A percentile compares a stretch with the other conserved stretches of the same genome.
These are phyloP conservation scores for Pelargonium nanum DNA, from an alignment of 345 rosid species.

Conservation along the genomic window DNA sequence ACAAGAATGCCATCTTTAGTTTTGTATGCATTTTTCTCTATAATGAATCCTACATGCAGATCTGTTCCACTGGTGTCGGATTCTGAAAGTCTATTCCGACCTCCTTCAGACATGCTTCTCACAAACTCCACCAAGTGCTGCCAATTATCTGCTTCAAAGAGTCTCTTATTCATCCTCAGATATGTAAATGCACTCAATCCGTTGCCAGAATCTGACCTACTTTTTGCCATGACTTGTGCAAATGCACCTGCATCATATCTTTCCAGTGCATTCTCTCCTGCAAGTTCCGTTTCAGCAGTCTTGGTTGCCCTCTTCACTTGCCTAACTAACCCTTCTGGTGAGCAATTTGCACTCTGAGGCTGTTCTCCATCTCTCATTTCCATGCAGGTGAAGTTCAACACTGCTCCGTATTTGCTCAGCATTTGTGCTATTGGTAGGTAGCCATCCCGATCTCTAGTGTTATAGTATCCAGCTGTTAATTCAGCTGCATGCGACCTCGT, in stretches of 20 bases:
- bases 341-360: slow-evolving; percentile 26
- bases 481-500: slow-evolving; percentile 38
- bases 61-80: neutral
- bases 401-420: slow-evolving; percentile 29
- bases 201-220: slow-evolving; percentile 21
- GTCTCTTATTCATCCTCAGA: slow-evolving; percentile 32
- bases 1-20: neutral
- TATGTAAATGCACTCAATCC: slow-evolving; percentile 33
- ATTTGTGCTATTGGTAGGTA: slow-evolving; percentile 38
- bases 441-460: slow-evolving; percentile 34
- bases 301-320: slow-evolving; percentile 33
- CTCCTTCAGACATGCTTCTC: slow-evolving; percentile 26
- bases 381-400: slow-evolving; percentile 31
- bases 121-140: slow-evolving; percentile 27
- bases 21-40: neutral
- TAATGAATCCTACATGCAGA: neutral
- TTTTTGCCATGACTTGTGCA: slow-evolving; percentile 35
- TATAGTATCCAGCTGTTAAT: slow-evolving; percentile 41
- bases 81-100: neutral
- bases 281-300: slow-evolving; percentile 25
- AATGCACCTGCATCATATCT: slow-evolving; percentile 25
- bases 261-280: slow-evolving; percentile 32
- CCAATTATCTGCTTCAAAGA: slow-evolving; percentile 36
- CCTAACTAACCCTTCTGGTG: slow-evolving; percentile 36
- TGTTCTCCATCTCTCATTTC: slow-evolving; percentile 35